phyloP scores from a whole-genome alignment of 768 basidiomycete species.

The Russula ochroleuca region DNA sequence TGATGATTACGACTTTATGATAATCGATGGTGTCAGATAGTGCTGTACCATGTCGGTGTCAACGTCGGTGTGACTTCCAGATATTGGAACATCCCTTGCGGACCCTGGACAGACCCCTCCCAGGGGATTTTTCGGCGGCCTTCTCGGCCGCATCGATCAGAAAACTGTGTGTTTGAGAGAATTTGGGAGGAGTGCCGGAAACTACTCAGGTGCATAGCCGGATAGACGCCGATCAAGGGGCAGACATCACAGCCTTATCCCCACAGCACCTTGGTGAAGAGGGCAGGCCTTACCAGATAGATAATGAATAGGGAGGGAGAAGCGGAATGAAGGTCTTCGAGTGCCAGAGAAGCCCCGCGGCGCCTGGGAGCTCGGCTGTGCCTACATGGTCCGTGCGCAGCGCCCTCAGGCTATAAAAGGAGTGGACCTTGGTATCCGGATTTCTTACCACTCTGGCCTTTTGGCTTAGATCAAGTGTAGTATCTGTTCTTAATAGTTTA shows the following conservation, averaged over 20 bases:
- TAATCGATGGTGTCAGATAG: neutral
- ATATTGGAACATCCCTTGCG: neutral
- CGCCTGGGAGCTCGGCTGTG: neutral
- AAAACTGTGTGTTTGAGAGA: too few species aligned
- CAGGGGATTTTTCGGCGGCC: too few species aligned
- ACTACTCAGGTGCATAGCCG: too few species aligned
- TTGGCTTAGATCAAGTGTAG: constrained; percentile 98
- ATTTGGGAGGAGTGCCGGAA: too few species aligned
- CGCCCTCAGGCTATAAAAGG: constrained; percentile 10
- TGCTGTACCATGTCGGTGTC: neutral
- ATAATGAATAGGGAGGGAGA: too few species aligned
- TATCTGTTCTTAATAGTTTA: constrained; percentile 92
- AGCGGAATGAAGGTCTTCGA: too few species aligned
- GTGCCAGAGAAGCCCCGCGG: neutral
- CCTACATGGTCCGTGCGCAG: constrained; percentile 26
- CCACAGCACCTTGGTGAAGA: too few species aligned
- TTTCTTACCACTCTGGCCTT: constrained; percentile 83
- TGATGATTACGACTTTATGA: too few species aligned
- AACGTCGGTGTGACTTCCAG: neutral
- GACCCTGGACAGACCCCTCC: neutral
- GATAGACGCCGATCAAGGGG: too few species aligned
- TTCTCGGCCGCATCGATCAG: too few species aligned
- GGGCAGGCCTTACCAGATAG: too few species aligned
- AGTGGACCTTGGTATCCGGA: neutral
- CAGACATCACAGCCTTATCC: too few species aligned